These are phyloP conservation scores for Zasmidium cellare DNA, from an alignment of 2,329 filamentous ascomycete species.

Conservation along the genomic window DNA sequence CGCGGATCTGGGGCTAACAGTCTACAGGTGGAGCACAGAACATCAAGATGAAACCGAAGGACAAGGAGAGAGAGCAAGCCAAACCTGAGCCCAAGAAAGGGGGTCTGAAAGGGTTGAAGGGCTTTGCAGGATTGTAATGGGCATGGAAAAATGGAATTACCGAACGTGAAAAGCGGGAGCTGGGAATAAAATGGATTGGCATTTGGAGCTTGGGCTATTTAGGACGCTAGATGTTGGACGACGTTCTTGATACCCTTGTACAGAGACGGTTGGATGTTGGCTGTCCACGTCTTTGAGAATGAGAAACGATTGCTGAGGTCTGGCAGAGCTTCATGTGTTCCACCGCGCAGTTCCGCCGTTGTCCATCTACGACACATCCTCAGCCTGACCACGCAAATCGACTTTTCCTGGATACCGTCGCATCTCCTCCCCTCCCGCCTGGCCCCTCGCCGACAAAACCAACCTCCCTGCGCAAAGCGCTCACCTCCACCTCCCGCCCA, in stretches of 20 bases:
- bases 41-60: conserved; percentile 50
- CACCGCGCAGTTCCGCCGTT: too few relatives aligned
- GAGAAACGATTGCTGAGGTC: background rate
- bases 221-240: background rate
- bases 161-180: too few relatives aligned
- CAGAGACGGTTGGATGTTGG: background rate
- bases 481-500: background rate
- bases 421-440: too few relatives aligned
- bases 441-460: too few relatives aligned
- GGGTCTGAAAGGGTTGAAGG: conserved; percentile 18
- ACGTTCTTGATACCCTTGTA: background rate
- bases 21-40: conserved; percentile 53
- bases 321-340: background rate
- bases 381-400: too few relatives aligned
- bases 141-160: background rate
- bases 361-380: too few relatives aligned
- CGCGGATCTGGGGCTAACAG: conserved; percentile 22
- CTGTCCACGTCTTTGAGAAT: background rate
- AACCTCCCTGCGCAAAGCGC: too few relatives aligned
- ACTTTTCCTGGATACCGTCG: too few relatives aligned
- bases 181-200: too few relatives aligned
- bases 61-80: conserved; percentile 36
- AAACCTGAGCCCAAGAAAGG: conserved; percentile 9
- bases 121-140: conserved; percentile 6
- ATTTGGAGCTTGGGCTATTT: background rate